phyloP scores from a whole-genome alignment of 768 basidiomycete species.

The Mycena latifolia region DNA sequence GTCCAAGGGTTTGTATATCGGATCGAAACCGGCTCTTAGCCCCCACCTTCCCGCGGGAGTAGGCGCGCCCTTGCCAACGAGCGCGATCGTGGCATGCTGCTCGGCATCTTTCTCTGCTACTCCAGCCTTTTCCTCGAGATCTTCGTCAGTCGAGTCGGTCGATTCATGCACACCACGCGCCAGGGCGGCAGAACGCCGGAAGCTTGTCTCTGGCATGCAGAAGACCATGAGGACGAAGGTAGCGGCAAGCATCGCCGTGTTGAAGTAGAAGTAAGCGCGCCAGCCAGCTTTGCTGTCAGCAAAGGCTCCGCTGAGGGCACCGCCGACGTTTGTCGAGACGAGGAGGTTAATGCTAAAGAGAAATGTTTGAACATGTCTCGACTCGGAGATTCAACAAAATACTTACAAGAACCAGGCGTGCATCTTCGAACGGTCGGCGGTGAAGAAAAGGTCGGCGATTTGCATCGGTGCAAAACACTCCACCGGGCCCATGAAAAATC shows the following conservation, averaged over 20 bases:
- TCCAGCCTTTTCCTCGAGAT: conserved; percentile 7
- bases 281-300: conserved; percentile 23
- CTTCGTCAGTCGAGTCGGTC: not conserved
- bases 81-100: conserved; percentile 18
- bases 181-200: conserved; percentile 25
- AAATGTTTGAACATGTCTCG: not conserved
- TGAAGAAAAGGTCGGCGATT: conserved; percentile 27
- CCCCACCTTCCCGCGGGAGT: conserved; percentile 16
- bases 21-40: conserved; percentile 10
- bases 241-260: conserved; percentile 19
- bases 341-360: conserved; percentile 24
- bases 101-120: not conserved
- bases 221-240: conserved; percentile 19
- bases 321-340: conserved; percentile 26
- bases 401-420: conserved; percentile 25
- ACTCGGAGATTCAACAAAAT: not conserved
- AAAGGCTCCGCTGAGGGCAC: conserved; percentile 28
- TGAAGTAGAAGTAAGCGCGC: conserved; percentile 30
- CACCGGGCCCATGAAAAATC: conserved; percentile 22
- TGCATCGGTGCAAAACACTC: conserved; percentile 29
- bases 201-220: conserved; percentile 22
- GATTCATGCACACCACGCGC: conserved; percentile 21
- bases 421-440: conserved; percentile 26
- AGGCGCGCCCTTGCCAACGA: conserved; percentile 27
- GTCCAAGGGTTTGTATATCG: conserved; percentile 17